phyloP scores from a whole-genome alignment of 116 monocot species.

The Iris pallida region DNA sequence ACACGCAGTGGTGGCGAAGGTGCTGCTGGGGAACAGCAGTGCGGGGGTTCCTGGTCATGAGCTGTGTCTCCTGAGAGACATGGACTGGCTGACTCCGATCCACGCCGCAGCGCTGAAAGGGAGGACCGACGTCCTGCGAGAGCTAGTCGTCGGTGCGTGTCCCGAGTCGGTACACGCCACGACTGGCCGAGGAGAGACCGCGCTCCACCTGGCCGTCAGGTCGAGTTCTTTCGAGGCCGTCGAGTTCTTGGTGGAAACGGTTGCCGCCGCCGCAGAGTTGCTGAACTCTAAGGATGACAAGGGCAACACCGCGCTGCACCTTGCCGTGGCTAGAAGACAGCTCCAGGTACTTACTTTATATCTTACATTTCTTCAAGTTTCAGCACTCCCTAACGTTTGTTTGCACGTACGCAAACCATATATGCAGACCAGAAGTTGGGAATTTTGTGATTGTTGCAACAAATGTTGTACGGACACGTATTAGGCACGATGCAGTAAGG shows the following conservation, averaged over 20 bases:
- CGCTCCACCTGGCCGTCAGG: not conserved
- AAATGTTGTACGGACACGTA: too few species aligned
- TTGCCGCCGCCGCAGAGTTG: not conserved
- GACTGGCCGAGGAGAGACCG: not conserved
- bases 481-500: too few species aligned
- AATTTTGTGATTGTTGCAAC: too few species aligned
- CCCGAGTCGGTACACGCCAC: not conserved
- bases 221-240: not conserved
- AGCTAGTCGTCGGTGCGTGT: not conserved
- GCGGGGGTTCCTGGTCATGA: too few species aligned
- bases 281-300: not conserved
- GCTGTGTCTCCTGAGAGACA: not conserved
- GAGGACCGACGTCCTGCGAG: not conserved
- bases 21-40: not conserved
- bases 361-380: not conserved
- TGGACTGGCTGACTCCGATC: not conserved
- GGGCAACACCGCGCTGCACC: conserved; percentile 1
- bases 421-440: too few species aligned
- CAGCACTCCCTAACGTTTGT: too few species aligned
- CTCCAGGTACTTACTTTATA: not conserved
- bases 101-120: not conserved
- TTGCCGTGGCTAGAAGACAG: not conserved
- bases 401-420: too few species aligned
- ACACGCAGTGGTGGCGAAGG: not conserved
- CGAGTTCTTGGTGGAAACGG: not conserved